Conservation (phyloP, 805 yeast species). For the Metschnikowia gelsemii region DNA sequence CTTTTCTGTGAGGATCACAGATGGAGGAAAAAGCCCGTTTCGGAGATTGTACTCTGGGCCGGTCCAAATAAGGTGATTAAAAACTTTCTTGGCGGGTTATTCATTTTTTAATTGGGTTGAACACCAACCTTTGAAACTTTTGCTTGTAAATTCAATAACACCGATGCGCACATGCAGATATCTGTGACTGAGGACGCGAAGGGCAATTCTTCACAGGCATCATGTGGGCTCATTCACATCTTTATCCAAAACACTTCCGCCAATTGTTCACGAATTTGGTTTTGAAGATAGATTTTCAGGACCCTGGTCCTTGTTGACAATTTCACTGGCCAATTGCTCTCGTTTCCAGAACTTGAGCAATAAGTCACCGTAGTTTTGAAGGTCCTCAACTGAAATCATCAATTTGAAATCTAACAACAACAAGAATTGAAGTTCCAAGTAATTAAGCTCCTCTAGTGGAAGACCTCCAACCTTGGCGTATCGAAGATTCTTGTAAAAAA, state of each 20-base stretch:
- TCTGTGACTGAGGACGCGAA: no score
- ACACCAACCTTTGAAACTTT: no score
- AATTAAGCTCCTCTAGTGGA: constrained; percentile 89
- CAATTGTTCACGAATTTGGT: neutral
- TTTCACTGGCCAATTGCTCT: constrained; percentile 51
- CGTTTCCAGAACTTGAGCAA: constrained; percentile 81
- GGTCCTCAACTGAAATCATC: constrained; percentile 84
- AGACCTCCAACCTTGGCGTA: constrained; percentile 96
- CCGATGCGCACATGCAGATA: no score
- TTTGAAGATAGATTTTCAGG: neutral
- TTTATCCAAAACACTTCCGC: neutral
- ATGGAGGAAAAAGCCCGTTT: no score
- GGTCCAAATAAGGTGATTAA: no score
- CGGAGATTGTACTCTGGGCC: no score
- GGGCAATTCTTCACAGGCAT: no score
- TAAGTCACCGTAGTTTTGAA: constrained; percentile 86
- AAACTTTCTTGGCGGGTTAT: neutral
- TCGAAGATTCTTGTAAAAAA: constrained; percentile 89
- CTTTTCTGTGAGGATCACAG: neutral
- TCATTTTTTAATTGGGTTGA: no score
- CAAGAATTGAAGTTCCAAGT: constrained; percentile 85
- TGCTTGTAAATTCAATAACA: no score
- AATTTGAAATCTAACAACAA: constrained; percentile 80
- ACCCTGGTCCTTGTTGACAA: constrained; percentile 15
- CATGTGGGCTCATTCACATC: no score